Evolutionary conservation across 2,329 filamentous ascomycete genomes (phyloP).

Genomic region (Fusarium burgessii): DNA sequence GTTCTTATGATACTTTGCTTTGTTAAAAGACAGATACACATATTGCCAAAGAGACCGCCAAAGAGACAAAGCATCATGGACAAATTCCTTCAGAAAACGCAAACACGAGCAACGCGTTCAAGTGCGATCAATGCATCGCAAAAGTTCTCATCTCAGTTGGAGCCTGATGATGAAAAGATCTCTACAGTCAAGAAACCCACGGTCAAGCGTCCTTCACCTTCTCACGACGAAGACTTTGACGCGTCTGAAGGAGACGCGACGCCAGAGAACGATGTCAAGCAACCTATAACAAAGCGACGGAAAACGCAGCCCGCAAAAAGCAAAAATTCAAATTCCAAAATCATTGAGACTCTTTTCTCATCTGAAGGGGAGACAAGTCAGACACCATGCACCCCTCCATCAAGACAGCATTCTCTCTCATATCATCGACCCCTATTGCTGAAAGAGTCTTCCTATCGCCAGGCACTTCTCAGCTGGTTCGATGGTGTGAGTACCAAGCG

Average conservation of each 20-base stretch:
- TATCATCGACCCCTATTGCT: constrained; percentile 66
- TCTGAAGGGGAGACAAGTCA: neutral
- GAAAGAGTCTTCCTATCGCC: constrained; percentile 49
- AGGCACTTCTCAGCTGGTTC: constrained; percentile 64
- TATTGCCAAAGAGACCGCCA: neutral
- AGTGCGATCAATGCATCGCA: constrained; percentile 38
- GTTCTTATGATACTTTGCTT: neutral
- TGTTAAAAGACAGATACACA: neutral
- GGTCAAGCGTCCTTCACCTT: constrained; percentile 29
- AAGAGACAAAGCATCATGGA: neutral
- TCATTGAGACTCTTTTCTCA: constrained; percentile 37
- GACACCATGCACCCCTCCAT: constrained; percentile 32
- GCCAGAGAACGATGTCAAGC: constrained; percentile 28
- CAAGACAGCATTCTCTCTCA: constrained; percentile 50
- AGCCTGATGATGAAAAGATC: constrained; percentile 19
- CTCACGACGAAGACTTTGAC: constrained; percentile 36
- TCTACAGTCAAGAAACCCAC: neutral
- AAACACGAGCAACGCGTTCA: constrained; percentile 35
- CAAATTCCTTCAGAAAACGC: constrained; percentile 20
- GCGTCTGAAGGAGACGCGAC: constrained; percentile 42
- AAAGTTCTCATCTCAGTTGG: constrained; percentile 38
- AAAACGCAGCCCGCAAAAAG: constrained; percentile 35
- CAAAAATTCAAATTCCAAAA: constrained; percentile 20
- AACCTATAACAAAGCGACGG: constrained; percentile 38
- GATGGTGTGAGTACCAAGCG: constrained; percentile 60